A percentile compares a stretch with the other conserved stretches of the same genome.
Evolutionary conservation across 2,329 filamentous ascomycete genomes (phyloP).

Genomic region (Pleochaeta shiraiana): DNA sequence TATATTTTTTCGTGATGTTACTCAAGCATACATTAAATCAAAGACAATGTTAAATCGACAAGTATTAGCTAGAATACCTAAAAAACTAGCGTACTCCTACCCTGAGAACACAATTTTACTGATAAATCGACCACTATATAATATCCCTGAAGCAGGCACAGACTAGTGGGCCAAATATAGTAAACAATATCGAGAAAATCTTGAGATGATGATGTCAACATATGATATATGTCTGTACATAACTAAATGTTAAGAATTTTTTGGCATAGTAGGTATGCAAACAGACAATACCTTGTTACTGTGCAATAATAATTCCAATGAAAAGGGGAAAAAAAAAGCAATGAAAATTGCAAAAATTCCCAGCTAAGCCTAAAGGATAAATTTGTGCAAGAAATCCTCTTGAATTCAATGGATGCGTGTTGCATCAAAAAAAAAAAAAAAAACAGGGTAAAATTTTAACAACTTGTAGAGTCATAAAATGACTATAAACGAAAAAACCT

Average conservation of each 20-base stretch:
- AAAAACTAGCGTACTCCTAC: not conserved
- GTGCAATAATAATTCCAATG: not conserved
- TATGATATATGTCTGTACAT: not conserved
- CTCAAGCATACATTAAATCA: slow-evolving; percentile 2
- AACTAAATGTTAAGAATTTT: not conserved
- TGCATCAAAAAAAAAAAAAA: too few relatives aligned
- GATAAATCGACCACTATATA: slow-evolving; percentile 1
- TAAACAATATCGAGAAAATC: not conserved
- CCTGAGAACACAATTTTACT: not conserved
- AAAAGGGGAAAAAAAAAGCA: not conserved
- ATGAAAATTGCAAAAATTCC: not conserved
- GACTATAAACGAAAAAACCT: too few relatives aligned
- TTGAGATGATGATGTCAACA: not conserved
- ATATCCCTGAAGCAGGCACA: slow-evolving; percentile 3
- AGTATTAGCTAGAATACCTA: not conserved
- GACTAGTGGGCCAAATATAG: slow-evolving; percentile 2
- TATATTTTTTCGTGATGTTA: slow-evolving; percentile 4
- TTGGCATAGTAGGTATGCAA: slow-evolving; percentile 4
- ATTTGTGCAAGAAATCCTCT: too few relatives aligned
- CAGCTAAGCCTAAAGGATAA: slow-evolving; percentile 1
- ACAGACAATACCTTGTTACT: not conserved
- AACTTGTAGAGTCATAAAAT: too few relatives aligned
- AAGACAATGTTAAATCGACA: not conserved
- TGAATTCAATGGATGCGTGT: too few relatives aligned
- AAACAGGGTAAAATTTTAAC: too few relatives aligned